phyloP scores from a whole-genome alignment of 305 asterid genomes.

The Caryopteris hybrid region DNA sequence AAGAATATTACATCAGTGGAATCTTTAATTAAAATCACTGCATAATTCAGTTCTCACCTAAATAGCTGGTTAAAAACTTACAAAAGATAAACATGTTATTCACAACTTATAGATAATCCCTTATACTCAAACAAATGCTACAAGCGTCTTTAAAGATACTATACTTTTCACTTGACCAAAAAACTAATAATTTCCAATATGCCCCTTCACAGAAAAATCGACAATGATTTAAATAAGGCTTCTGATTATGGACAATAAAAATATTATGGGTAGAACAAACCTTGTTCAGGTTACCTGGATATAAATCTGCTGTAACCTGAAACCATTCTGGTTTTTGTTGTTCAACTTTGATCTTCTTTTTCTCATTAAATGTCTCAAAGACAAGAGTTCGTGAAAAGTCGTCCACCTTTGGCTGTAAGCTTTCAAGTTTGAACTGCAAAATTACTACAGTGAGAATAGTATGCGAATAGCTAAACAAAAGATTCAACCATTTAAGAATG shows the following conservation, averaged over 20 bases:
- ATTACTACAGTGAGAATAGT: background rate
- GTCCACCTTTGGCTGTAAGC: background rate
- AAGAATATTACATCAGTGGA: slow-evolving; percentile 19
- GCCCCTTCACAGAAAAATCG: background rate
- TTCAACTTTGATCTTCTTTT: background rate
- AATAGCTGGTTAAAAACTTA: background rate
- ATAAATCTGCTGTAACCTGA: background rate
- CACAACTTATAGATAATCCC: no score
- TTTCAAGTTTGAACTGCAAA: background rate
- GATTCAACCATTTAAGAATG: background rate
- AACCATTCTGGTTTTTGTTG: background rate
- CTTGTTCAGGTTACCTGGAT: background rate
- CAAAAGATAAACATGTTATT: slow-evolving; percentile 1
- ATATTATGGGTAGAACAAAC: background rate
- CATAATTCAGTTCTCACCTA: background rate
- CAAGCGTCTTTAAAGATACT: no score
- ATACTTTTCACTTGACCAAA: background rate
- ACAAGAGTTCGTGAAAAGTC: background rate
- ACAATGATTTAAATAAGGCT: background rate
- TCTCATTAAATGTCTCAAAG: background rate
- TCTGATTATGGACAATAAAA: background rate
- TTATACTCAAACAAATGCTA: no score
- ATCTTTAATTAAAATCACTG: slow-evolving; percentile 27
- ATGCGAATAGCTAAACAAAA: background rate
- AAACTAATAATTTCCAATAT: background rate